phyloP scores from a whole-genome alignment of 306 rosid genomes.

The Ormosia semicastrata region DNA sequence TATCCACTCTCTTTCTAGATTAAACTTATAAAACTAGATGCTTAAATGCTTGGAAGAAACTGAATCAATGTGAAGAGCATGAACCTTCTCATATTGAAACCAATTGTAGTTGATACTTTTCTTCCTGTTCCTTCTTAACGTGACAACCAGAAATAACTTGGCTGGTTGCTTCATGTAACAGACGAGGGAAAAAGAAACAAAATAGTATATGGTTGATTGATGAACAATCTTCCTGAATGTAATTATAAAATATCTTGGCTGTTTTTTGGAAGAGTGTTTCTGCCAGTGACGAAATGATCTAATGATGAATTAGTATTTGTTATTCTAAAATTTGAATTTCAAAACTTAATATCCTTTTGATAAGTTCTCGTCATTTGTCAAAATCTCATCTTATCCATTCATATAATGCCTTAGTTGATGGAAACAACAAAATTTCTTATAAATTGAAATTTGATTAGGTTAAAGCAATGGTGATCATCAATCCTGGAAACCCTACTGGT shows the following conservation, averaged over 20 bases:
- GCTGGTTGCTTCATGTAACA: background rate
- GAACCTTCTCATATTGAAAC: constrained; percentile 18
- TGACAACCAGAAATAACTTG: constrained; percentile 18
- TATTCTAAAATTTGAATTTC: background rate
- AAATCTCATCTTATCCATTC: background rate
- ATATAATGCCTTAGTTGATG: constrained; percentile 16
- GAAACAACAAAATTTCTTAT: constrained; percentile 15
- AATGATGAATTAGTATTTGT: background rate
- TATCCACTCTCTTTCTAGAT: constrained; percentile 8
- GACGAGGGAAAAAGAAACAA: background rate
- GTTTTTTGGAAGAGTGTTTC: constrained; percentile 17
- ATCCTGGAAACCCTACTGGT: constrained; percentile 98
- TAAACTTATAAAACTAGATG: constrained; percentile 13
- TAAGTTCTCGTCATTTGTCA: background rate
- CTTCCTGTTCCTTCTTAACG: constrained; percentile 5
- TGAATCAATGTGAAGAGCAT: background rate
- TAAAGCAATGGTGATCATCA: constrained; percentile 98
- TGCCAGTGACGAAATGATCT: constrained; percentile 6
- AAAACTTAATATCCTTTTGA: background rate
- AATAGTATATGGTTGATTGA: background rate
- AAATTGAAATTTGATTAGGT: constrained; percentile 54
- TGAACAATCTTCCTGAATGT: background rate
- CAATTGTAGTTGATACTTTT: background rate
- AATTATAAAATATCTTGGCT: background rate
- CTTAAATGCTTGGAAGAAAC: constrained; percentile 15